Conservation (phyloP, 2,329 filamentous ascomycete species). For the Paecilomyces variotii region DNA sequence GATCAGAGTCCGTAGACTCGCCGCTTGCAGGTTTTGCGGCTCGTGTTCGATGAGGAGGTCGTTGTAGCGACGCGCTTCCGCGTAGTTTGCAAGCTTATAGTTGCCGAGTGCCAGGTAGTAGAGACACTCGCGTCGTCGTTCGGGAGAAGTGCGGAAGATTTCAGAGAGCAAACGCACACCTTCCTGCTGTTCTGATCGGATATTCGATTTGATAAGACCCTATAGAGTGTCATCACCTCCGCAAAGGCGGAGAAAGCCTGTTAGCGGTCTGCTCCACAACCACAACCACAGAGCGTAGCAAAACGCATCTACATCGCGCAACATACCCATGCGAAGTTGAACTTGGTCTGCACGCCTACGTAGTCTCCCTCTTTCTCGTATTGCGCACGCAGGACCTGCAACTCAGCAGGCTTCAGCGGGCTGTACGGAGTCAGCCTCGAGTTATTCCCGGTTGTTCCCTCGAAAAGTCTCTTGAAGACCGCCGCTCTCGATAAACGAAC, state of each 20-base stretch:
- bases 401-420: conserved; percentile 82
- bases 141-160: conserved; percentile 88
- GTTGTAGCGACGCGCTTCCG: conserved; percentile 89
- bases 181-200: conserved; percentile 80
- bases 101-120: conserved; percentile 97
- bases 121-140: conserved; percentile 91
- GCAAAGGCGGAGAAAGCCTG: conserved; percentile 6
- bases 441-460: background rate
- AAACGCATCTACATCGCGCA: background rate
- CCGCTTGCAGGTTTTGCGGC: conserved; percentile 81
- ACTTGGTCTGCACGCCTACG: conserved; percentile 95
- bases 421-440: conserved; percentile 35
- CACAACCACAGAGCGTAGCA: background rate
- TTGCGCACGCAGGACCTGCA: conserved; percentile 84
- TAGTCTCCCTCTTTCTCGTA: conserved; percentile 98
- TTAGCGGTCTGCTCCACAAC: conserved; percentile 2
- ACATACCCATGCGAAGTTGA: conserved; percentile 96
- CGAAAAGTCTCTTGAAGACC: background rate
- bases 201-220: conserved; percentile 90
- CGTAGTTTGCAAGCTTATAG: conserved; percentile 97
- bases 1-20: conserved; percentile 77
- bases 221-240: conserved; percentile 27
- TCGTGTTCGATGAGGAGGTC: conserved; percentile 86
- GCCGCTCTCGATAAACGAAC: conserved; percentile 41
- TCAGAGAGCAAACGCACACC: conserved; percentile 89